Percentiles rank a stretch among this genome's conserved stretches.
Evolutionary conservation across 2,329 filamentous ascomycete species (phyloP).

Genomic region (Microcyclospora pomicola): DNA sequence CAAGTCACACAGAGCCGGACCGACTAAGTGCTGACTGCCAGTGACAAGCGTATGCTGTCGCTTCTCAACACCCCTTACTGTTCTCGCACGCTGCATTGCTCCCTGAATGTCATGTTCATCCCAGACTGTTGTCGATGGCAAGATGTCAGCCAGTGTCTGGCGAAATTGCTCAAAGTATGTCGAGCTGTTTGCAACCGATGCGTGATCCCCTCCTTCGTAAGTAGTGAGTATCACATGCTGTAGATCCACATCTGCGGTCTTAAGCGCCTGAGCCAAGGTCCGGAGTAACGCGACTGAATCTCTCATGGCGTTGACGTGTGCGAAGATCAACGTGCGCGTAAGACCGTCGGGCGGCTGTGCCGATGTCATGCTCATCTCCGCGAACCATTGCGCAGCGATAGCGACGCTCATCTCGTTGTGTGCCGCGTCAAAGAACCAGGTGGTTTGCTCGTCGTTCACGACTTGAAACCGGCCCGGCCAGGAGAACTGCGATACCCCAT

Average conservation of each 20-base stretch:
- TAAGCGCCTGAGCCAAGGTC: constrained; percentile 8
- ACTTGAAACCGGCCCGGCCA: constrained; percentile 16
- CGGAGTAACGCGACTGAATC: constrained; percentile 8
- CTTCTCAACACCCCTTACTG: not conserved
- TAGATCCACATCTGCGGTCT: constrained; percentile 3
- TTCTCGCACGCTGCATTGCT: not conserved
- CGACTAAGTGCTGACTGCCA: constrained; percentile 7
- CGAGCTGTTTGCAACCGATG: not conserved
- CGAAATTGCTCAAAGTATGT: not conserved
- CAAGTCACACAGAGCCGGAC: constrained; percentile 3
- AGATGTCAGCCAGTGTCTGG: not conserved
- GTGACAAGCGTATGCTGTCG: constrained; percentile 3
- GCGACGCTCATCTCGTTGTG: constrained; percentile 30
- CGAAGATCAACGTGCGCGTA: constrained; percentile 11
- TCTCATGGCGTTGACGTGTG: constrained; percentile 15
- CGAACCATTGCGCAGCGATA: constrained; percentile 27
- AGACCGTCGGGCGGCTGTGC: not conserved
- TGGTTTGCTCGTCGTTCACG: constrained; percentile 3
- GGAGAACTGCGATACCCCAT: constrained; percentile 7
- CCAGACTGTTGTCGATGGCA: constrained; percentile 1
- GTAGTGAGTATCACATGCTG: constrained; percentile 16
- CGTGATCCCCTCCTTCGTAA: constrained; percentile 7
- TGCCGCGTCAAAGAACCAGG: constrained; percentile 31
- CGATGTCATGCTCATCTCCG: constrained; percentile 5
- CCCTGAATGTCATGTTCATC: not conserved